A percentile compares a stretch with the other conserved stretches of the same genome.
Conservation (phyloP, 768 basidiomycete species). For the Melanogaster broomeanus region DNA sequence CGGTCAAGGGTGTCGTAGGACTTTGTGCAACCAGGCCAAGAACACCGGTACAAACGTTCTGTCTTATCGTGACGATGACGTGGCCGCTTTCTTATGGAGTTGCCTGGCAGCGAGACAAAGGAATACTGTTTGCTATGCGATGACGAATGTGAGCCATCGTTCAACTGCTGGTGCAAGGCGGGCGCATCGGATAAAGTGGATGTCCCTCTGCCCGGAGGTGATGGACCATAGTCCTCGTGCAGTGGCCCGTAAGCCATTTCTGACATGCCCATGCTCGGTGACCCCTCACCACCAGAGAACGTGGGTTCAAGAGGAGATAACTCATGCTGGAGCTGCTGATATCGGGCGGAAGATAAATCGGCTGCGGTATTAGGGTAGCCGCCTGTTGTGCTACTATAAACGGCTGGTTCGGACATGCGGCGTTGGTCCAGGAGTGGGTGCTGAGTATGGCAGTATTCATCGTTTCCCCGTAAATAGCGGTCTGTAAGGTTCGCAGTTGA, state of each 20-base stretch:
- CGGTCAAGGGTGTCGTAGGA: constrained; percentile 95
- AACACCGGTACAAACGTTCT: constrained; percentile 89
- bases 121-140: constrained; percentile 72
- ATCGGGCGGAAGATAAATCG: constrained; percentile 35
- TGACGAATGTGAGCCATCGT: constrained; percentile 30
- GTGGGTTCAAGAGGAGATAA: constrained; percentile 56
- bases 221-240: constrained; percentile 55
- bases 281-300: constrained; percentile 45
- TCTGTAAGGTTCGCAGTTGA: constrained; percentile 38
- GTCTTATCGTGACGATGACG: constrained; percentile 91
- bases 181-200: constrained; percentile 53
- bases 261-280: constrained; percentile 34
- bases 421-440: constrained; percentile 52
- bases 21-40: constrained; percentile 76
- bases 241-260: constrained; percentile 44
- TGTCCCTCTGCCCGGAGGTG: constrained; percentile 63
- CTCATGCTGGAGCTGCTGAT: constrained; percentile 44
- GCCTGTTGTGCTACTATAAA: constrained; percentile 45
- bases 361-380: constrained; percentile 33
- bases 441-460: constrained; percentile 37
- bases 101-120: constrained; percentile 80
- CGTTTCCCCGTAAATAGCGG: constrained; percentile 41
- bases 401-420: constrained; percentile 69
- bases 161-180: constrained; percentile 23
- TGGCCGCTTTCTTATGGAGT: constrained; percentile 81